Evolutionary conservation across 1,284 basidiomycete genomes (phyloP).

Genomic region (Boletus semigastroideus): DNA sequence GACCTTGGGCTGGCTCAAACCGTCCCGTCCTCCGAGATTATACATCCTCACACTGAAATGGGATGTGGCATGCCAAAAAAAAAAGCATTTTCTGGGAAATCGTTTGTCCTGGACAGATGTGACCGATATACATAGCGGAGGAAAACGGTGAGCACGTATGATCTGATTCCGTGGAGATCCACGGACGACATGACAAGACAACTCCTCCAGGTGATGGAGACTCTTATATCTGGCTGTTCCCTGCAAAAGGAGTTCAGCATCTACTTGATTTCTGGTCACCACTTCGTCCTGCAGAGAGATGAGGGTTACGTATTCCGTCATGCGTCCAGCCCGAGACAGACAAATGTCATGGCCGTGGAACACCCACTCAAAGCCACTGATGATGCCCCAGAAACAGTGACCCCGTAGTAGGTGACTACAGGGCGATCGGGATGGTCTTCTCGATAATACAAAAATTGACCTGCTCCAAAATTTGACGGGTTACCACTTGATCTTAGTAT

Average conservation of each 20-base stretch:
- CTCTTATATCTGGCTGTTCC: no score
- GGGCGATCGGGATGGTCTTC: neutral
- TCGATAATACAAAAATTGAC: neutral
- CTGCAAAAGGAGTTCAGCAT: no score
- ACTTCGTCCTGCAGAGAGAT: no score
- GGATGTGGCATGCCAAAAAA: no score
- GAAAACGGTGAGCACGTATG: neutral
- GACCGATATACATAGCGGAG: neutral
- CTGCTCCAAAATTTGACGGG: no score
- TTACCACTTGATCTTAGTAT: no score
- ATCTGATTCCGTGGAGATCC: neutral
- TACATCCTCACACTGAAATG: no score
- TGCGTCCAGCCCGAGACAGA: no score
- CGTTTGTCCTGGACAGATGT: neutral
- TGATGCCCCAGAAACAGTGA: neutral
- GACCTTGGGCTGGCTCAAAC: neutral
- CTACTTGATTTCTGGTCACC: no score
- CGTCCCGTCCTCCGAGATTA: neutral
- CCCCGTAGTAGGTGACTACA: neutral
- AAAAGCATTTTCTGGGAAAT: neutral
- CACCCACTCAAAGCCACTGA: no score
- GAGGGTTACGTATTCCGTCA: no score
- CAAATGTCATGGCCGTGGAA: no score
- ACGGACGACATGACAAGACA: neutral
- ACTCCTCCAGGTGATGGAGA: neutral